Evolutionary conservation across 202 grass and related monocot species (phyloP).

Genomic region (Elaeis oleifera): DNA sequence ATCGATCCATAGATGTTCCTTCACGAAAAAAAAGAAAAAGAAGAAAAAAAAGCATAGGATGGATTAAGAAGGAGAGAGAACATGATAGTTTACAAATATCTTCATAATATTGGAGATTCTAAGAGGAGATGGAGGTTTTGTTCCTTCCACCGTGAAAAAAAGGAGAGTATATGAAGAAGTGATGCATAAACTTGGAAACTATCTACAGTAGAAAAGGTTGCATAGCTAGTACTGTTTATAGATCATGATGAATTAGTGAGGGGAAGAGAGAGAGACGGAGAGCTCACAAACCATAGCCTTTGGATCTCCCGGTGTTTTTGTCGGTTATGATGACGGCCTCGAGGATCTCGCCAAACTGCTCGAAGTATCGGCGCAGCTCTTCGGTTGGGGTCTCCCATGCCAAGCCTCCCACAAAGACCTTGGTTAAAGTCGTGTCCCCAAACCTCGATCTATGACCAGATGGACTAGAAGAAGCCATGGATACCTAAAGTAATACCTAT

Average conservation of each 20-base stretch:
- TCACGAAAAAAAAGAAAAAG: too few species aligned
- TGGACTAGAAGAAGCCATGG: conserved; percentile 35
- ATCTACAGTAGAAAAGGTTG: too few species aligned
- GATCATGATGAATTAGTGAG: background rate
- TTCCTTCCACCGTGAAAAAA: too few species aligned
- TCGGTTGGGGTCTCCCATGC: conserved; percentile 82
- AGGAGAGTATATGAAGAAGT: too few species aligned
- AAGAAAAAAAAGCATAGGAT: too few species aligned
- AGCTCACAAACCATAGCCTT: conserved; percentile 94
- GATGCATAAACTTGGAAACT: too few species aligned
- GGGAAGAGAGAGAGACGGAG: background rate
- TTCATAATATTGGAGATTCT: too few species aligned
- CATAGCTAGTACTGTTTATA: too few species aligned
- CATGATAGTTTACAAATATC: too few species aligned
- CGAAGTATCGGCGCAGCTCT: conserved; percentile 65
- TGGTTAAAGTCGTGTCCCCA: conserved; percentile 80
- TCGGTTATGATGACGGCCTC: conserved; percentile 92
- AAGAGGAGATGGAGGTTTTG: too few species aligned
- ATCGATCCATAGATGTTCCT: too few species aligned
- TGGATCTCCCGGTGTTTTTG: conserved; percentile 70
- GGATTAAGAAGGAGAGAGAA: too few species aligned
- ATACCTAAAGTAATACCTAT: background rate
- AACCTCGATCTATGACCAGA: conserved; percentile 40
- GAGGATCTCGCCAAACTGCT: conserved; percentile 85
- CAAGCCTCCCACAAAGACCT: conserved; percentile 93